phyloP scores from a whole-genome alignment of 345 rosid genomes.

The Streptanthus diversifolius region DNA sequence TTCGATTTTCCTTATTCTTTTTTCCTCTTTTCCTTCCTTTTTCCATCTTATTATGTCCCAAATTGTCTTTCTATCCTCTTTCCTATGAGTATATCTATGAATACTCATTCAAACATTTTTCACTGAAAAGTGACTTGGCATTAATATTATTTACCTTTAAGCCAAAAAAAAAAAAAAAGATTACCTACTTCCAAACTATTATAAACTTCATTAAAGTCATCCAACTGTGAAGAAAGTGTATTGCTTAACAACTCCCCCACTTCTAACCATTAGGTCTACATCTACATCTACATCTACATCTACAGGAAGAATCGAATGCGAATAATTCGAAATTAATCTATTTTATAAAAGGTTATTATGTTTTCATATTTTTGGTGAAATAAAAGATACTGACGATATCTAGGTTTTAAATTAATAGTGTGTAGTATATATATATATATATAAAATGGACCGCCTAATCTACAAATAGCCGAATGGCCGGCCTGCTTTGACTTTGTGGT shows the following conservation, averaged over 20 bases:
- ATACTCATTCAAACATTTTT: too few relatives aligned
- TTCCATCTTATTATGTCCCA: too few relatives aligned
- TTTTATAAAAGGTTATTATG: neutral
- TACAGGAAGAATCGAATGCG: neutral
- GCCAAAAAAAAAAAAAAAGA: too few relatives aligned
- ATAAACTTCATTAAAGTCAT: too few relatives aligned
- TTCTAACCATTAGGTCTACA: neutral
- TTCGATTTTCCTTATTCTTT: too few relatives aligned
- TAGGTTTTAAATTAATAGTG: neutral
- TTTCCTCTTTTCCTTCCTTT: too few relatives aligned
- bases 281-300: neutral
- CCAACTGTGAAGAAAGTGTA: neutral
- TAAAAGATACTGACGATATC: neutral
- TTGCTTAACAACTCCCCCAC: neutral
- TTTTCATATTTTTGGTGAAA: neutral
- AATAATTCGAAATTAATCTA: neutral
- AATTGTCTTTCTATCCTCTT: too few relatives aligned
- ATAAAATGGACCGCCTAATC: neutral
- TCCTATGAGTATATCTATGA: too few relatives aligned
- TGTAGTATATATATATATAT: neutral
- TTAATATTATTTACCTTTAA: too few relatives aligned
- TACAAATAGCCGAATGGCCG: neutral
- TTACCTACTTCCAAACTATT: too few relatives aligned
- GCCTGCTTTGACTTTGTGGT: slow-evolving; percentile 21
- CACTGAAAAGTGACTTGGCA: too few relatives aligned